Conservation (phyloP, 768 basidiomycete genomes). For the Psilocybe sp. region DNA sequence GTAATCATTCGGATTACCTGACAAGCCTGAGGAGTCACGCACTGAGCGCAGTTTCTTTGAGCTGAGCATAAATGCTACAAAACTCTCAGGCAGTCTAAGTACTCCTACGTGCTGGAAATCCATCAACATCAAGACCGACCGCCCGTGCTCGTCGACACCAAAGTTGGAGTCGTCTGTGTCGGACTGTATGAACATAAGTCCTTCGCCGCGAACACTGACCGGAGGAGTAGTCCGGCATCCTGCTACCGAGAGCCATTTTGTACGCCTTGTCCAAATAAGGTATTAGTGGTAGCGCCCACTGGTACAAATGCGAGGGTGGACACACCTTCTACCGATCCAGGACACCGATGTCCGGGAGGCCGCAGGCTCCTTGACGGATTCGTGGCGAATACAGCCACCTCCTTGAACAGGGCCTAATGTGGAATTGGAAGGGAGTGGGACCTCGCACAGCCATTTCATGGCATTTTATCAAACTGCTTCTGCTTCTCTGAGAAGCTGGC, state of each 20-base stretch:
- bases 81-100: constrained; percentile 23
- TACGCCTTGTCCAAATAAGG: constrained; percentile 8
- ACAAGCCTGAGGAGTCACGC: neutral
- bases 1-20: neutral
- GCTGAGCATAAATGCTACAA: constrained; percentile 6
- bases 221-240: constrained; percentile 1
- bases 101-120: constrained; percentile 22
- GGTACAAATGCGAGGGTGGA: constrained; percentile 7
- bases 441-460: constrained; percentile 20
- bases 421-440: constrained; percentile 18
- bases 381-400: constrained; percentile 7
- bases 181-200: constrained; percentile 25
- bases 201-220: constrained; percentile 18
- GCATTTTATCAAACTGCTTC: no score
- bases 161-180: constrained; percentile 27
- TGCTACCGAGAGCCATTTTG: neutral
- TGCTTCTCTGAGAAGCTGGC: no score
- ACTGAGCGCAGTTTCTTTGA: neutral
- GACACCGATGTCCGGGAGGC: constrained; percentile 7
- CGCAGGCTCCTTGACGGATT: constrained; percentile 5
- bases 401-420: constrained; percentile 13
- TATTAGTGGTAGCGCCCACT: constrained; percentile 10
- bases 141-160: constrained; percentile 21
- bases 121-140: constrained; percentile 21
- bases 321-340: constrained; percentile 10